phyloP scores from a whole-genome alignment of 176 grass and related monocot species.

The Puccinellia tenuiflora region DNA sequence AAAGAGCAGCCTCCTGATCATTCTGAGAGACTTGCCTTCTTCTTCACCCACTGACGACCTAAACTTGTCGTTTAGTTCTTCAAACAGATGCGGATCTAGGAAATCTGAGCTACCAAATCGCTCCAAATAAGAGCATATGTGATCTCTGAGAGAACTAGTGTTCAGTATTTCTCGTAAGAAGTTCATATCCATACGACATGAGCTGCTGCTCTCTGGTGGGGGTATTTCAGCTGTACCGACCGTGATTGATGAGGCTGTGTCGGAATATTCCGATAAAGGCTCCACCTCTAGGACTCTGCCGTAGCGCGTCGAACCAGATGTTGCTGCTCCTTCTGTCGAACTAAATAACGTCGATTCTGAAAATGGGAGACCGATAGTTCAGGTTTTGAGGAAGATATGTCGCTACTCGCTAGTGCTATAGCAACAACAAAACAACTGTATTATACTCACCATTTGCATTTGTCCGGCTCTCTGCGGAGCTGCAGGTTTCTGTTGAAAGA shows the following conservation, averaged over 20 bases:
- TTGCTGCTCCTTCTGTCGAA: conserved; percentile 29
- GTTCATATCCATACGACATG: conserved; percentile 44
- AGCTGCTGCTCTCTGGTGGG: conserved; percentile 53
- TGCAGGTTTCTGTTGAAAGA: conserved; percentile 80
- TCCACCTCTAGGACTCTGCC: conserved; percentile 45
- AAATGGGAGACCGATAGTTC: conserved; percentile 24
- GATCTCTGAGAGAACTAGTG: conserved; percentile 1
- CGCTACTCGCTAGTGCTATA: not conserved
- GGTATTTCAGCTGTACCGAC: conserved; percentile 34
- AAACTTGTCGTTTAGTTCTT: conserved; percentile 38
- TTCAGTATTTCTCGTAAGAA: conserved; percentile 71
- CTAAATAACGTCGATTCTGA: conserved; percentile 51
- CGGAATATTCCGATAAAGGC: conserved; percentile 47
- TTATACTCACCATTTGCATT: conserved; percentile 55
- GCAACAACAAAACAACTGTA: conserved; percentile 5
- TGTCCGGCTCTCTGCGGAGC: conserved; percentile 71
- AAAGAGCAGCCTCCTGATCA: conserved; percentile 62
- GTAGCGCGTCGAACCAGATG: conserved; percentile 38
- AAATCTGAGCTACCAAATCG: conserved; percentile 28
- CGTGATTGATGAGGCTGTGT: conserved; percentile 58
- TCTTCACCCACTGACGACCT: conserved; percentile 16
- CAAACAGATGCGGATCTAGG: conserved; percentile 48
- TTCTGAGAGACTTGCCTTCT: conserved; percentile 40
- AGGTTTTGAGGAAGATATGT: conserved; percentile 4
- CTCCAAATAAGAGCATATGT: conserved; percentile 32